Percentiles rank a stretch among this genome's conserved stretches.
These are phyloP conservation scores for Naematelia aurantialba DNA, from an alignment of 768 basidiomycete genomes.

Conservation along the genomic window DNA sequence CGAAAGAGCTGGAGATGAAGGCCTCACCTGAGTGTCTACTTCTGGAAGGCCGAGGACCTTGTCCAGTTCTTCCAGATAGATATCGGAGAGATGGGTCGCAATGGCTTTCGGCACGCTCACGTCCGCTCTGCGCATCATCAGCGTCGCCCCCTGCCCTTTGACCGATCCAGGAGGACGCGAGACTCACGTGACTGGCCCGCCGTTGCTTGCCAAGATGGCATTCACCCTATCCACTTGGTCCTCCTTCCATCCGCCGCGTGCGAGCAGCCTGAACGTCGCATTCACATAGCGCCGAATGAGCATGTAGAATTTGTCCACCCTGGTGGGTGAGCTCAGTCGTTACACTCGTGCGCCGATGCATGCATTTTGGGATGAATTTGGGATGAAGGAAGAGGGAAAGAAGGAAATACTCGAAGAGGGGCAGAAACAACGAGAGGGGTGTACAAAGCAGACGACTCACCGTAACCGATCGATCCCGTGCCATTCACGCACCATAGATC, in stretches of 20 bases:
- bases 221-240: slow-evolving; percentile 62
- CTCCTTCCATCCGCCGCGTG: slow-evolving; percentile 66
- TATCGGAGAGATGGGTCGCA: slow-evolving; percentile 79
- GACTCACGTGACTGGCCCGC: slow-evolving; percentile 77
- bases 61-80: slow-evolving; percentile 85
- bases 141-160: slow-evolving; percentile 54
- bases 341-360: no score
- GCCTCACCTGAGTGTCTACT: slow-evolving; percentile 53
- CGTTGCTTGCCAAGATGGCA: slow-evolving; percentile 60
- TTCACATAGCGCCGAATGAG: slow-evolving; percentile 84
- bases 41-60: slow-evolving; percentile 51
- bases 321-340: slow-evolving; percentile 42
- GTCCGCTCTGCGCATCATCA: slow-evolving; percentile 52
- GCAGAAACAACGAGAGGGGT: no score
- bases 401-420: no score
- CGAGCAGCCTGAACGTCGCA: slow-evolving; percentile 75
- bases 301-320: slow-evolving; percentile 97
- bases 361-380: not conserved
- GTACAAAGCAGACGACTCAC: no score
- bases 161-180: not conserved
- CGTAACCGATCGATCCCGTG: slow-evolving; percentile 82
- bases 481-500: slow-evolving; percentile 86
- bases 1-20: no score
- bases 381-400: no score
- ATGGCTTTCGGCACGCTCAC: slow-evolving; percentile 71